Percentiles rank a stretch among this genome's conserved stretches.
These are phyloP conservation scores for Nematodospora valgi DNA, from an alignment of 805 yeast genomes.

Conservation along the genomic window DNA sequence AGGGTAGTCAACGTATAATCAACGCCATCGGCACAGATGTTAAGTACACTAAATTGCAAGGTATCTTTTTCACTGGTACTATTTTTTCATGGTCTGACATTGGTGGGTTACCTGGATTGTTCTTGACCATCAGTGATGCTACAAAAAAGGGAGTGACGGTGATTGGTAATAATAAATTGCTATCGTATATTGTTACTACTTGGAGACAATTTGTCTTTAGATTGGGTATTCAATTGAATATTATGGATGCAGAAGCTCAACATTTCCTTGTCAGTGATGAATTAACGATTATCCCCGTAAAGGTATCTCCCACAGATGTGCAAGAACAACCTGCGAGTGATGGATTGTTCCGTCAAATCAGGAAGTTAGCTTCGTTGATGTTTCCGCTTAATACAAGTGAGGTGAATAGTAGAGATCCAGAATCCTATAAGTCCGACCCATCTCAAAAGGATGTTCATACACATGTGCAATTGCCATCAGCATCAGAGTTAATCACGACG, in stretches of 20 bases:
- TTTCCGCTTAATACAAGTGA: slow-evolving; percentile 49
- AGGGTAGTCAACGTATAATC: slow-evolving; percentile 79
- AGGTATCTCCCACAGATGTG: slow-evolving; percentile 12
- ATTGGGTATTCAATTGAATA: slow-evolving; percentile 55
- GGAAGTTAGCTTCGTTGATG: slow-evolving; percentile 48
- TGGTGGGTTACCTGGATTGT: slow-evolving; percentile 91
- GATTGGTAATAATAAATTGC: slow-evolving; percentile 34
- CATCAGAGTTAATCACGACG: slow-evolving; percentile 20
- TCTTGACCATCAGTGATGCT: slow-evolving; percentile 78
- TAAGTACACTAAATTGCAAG: slow-evolving; percentile 53
- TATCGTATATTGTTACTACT: slow-evolving; percentile 58
- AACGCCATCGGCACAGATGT: slow-evolving; percentile 50
- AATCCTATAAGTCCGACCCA: slow-evolving; percentile 35
- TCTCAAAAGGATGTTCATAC: slow-evolving; percentile 37
- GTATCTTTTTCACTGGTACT: slow-evolving; percentile 77
- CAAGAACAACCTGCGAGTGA: slow-evolving; percentile 3
- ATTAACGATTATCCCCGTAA: slow-evolving; percentile 37
- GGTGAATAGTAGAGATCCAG: slow-evolving; percentile 36
- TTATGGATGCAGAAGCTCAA: slow-evolving; percentile 27
- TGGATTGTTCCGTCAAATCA: slow-evolving; percentile 16
- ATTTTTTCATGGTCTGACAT: slow-evolving; percentile 65
- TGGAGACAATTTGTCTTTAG: slow-evolving; percentile 89
- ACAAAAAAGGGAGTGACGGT: slow-evolving; percentile 58
- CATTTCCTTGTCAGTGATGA: slow-evolving; percentile 32
- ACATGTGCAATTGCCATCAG: slow-evolving; percentile 31